Percentiles rank a stretch among this genome's conserved stretches.
These are phyloP conservation scores for Trebouxia sp. DNA, from an alignment of 139 green algal species.

Conservation along the genomic window DNA sequence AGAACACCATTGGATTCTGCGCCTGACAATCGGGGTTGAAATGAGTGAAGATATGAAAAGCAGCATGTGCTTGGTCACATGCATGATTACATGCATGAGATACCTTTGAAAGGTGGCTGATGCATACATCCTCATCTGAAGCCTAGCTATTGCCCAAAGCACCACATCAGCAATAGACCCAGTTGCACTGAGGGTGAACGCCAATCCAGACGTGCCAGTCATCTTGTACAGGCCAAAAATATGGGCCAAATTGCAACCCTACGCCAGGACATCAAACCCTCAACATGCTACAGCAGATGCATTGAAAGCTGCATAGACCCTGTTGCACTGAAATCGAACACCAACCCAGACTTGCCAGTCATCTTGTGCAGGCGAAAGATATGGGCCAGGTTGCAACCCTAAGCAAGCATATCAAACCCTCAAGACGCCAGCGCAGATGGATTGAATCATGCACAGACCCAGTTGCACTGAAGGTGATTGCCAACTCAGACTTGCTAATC, in stretches of 20 bases:
- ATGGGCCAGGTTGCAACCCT: slow-evolving; percentile 61
- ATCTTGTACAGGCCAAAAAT: slow-evolving; percentile 75
- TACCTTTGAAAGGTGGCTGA: slow-evolving; percentile 35
- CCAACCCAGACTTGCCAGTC: neutral
- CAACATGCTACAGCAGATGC: too few species aligned
- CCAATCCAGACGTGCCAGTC: neutral
- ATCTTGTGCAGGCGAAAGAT: slow-evolving; percentile 43
- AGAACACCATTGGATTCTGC: too few species aligned
- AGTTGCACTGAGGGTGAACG: slow-evolving; percentile 29
- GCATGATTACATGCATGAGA: neutral
- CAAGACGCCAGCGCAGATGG: too few species aligned
- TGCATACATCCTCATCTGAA: slow-evolving; percentile 58
- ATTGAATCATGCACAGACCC: too few species aligned
- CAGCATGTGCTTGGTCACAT: neutral
- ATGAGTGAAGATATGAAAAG: too few species aligned
- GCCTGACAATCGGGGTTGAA: too few species aligned
- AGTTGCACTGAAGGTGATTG: too few species aligned
- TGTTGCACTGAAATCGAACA: too few species aligned
- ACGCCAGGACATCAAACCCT: neutral
- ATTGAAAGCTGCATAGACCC: too few species aligned
- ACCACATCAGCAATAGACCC: slow-evolving; percentile 59
- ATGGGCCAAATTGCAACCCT: slow-evolving; percentile 63
- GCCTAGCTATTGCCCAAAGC: slow-evolving; percentile 66
- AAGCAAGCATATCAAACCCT: neutral
- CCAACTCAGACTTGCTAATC: neutral